A percentile compares a stretch with the other conserved stretches of the same genome.
Evolutionary conservation across 106 monocot species (phyloP).

Genomic region (Apostasia ramifera): DNA sequence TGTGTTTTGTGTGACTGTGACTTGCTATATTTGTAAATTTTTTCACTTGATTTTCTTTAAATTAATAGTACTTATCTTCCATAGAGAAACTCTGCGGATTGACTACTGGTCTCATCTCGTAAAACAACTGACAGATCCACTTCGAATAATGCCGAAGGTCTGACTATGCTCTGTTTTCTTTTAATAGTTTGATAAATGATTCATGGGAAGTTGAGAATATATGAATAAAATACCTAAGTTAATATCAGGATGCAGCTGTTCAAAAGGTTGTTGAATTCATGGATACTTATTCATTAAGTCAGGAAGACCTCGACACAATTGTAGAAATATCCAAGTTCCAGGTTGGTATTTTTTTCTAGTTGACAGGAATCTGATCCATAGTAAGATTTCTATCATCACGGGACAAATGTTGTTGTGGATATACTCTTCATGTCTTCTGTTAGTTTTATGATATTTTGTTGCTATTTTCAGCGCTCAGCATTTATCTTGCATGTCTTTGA

Average conservation of each 20-base stretch:
- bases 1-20: background rate
- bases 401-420: no score
- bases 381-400: background rate
- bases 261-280: slow-evolving; percentile 85
- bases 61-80: background rate
- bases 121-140: slow-evolving; percentile 67
- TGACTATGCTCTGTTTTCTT: background rate
- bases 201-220: background rate
- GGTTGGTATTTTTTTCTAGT: slow-evolving; percentile 22
- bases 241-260: slow-evolving; percentile 77
- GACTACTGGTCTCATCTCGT: slow-evolving; percentile 81
- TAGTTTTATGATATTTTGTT: no score
- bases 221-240: background rate
- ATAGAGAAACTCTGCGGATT: slow-evolving; percentile 56
- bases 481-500: no score
- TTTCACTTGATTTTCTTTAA: background rate
- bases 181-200: background rate
- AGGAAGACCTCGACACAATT: slow-evolving; percentile 87
- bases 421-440: background rate
- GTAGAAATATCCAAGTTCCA: slow-evolving; percentile 81
- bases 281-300: slow-evolving; percentile 87
- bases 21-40: background rate
- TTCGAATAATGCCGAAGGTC: slow-evolving; percentile 61
- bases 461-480: no score
- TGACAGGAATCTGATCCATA: background rate